A percentile compares a stretch with the other conserved stretches of the same genome.
phyloP scores from a whole-genome alignment of 768 basidiomycete species.

The Psilocybe sp. region DNA sequence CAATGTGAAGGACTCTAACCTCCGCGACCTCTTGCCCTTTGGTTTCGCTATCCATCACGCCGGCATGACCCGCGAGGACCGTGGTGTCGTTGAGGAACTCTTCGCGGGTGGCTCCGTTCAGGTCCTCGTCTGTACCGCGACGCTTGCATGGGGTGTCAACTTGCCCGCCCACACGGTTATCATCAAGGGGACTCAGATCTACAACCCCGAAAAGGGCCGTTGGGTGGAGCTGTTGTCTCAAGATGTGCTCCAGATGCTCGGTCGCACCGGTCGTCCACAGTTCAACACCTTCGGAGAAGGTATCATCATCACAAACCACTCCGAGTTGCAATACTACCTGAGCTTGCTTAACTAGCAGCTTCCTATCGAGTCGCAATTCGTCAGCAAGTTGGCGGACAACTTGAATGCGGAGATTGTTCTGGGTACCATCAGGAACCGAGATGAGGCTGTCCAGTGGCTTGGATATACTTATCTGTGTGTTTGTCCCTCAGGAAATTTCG shows the following conservation, averaged over 20 bases:
- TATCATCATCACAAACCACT: constrained; percentile 97
- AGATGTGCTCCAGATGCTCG: constrained; percentile 98
- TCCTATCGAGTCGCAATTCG: constrained; percentile 95
- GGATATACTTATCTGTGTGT: constrained; percentile 91
- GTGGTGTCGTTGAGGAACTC: constrained; percentile 91
- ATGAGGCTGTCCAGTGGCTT: constrained; percentile 97
- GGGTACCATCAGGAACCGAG: constrained; percentile 92
- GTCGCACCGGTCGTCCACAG: constrained; percentile 95
- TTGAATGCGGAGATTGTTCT: constrained; percentile 96
- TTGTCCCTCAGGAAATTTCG: background rate
- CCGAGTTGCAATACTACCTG: constrained; percentile 95
- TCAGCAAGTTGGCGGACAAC: constrained; percentile 89
- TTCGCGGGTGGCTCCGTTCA: constrained; percentile 91
- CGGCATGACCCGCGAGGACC: constrained; percentile 91
- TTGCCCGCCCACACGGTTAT: constrained; percentile 96
- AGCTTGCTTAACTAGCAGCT: constrained; percentile 95
- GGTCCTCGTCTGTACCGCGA: constrained; percentile 95
- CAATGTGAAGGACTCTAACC: constrained; percentile 76
- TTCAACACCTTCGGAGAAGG: constrained; percentile 98
- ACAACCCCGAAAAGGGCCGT: constrained; percentile 97
- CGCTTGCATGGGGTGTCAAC: constrained; percentile 99
- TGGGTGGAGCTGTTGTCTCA: constrained; percentile 96
- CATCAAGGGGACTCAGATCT: constrained; percentile 99
- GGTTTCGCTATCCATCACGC: constrained; percentile 98
- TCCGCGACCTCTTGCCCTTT: constrained; percentile 90